Conservation (phyloP, 2,329 filamentous ascomycete species). For the Hypoxylon sp. region DNA sequence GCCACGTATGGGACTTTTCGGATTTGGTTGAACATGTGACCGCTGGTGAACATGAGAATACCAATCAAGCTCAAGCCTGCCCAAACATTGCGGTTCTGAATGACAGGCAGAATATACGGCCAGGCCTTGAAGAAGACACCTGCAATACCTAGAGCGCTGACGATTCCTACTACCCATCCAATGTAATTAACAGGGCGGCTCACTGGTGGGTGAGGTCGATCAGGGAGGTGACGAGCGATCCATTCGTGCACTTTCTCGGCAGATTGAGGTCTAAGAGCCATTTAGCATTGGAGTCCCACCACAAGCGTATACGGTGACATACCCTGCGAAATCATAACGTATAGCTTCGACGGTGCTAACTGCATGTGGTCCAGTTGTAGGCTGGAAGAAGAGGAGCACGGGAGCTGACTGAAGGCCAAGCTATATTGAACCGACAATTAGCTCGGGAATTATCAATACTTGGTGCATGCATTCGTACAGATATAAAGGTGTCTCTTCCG, state of each 20-base stretch:
- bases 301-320: conserved; percentile 53
- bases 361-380: conserved; percentile 85
- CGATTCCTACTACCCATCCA: conserved; percentile 77
- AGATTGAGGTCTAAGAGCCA: conserved; percentile 70
- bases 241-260: conserved; percentile 86
- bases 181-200: conserved; percentile 90
- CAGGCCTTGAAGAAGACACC: conserved; percentile 80
- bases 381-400: conserved; percentile 87
- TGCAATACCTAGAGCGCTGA: conserved; percentile 76
- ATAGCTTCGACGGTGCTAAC: conserved; percentile 76
- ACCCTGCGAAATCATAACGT: conserved; percentile 92
- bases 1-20: conserved; percentile 93
- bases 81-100: conserved; percentile 95
- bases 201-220: conserved; percentile 82
- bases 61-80: conserved; percentile 88
- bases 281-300: conserved; percentile 38
- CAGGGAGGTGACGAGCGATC: conserved; percentile 84
- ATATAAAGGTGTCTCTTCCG: conserved; percentile 87
- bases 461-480: conserved; percentile 67
- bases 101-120: conserved; percentile 83
- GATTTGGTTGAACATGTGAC: conserved; percentile 99
- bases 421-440: conserved; percentile 62
- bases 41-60: conserved; percentile 93
- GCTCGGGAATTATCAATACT: conserved; percentile 24
- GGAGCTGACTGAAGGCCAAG: conserved; percentile 95